Base-by-base conservation (phyloP, 116 monocot species). In the Iris pallida region DNA sequence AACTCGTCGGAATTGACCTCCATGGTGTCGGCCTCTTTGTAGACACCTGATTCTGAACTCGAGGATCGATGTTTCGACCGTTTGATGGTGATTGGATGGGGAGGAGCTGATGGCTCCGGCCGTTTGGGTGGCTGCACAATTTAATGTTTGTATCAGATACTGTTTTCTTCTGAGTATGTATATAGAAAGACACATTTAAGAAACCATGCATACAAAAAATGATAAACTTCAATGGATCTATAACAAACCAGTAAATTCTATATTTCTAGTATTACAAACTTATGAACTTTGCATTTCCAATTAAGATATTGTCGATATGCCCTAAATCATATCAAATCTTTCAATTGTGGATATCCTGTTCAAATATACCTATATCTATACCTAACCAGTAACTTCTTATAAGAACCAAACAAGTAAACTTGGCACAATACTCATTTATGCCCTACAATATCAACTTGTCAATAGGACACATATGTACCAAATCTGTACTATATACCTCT, bases 51-150 rank as follows among this genome's bases (percentile, higher is more conserved):
- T 61, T 11, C 18, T 40, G 61, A 61, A 11, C 41, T 20, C 1
- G 61, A 42, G 4, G 40, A 15, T 42, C 12, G 30, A 16, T 63
- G 43, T 63, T 10, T 19, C 16, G 68, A 44, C 16, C 57, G 57
- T 46, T 18, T 14, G 47, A 58, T 66, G 44, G 68, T 57, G 64
- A 10, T 64, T 18, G 64, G 45, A 64, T 47, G 19, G 8, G 64
- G 64, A 6, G 64, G 64, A 47, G 64, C 64, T 9, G 64, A 64
- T 64, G 64, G 46, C 18, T 64, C 64, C 5, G 47, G 47, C 47
- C 16, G 16, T 12, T 17, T 17, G 4, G 47, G 47, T 64, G 14
- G 64, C 64, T 64, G 64, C 46, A 64, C 8, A 16, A 18, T 18
- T 30, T 2, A 0, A 60, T 9, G 5, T 40, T 0, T 7, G 20